Evolutionary conservation across 1,284 basidiomycete species (phyloP).

Genomic region (Xerocomus nothofagi): DNA sequence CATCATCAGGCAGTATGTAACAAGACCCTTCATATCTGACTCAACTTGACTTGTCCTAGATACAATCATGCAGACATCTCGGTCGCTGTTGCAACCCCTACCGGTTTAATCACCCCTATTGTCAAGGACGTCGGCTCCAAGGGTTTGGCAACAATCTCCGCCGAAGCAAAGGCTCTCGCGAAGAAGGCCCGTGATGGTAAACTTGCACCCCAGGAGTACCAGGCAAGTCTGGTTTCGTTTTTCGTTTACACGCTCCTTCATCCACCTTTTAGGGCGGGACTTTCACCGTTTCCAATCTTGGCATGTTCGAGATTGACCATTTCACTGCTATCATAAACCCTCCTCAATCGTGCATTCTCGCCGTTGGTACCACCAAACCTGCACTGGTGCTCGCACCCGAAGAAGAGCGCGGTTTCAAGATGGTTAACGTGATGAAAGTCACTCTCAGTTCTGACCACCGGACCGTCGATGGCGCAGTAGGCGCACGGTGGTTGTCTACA

Average conservation of each 20-base stretch:
- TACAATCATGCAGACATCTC: constrained; percentile 98
- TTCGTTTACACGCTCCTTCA: constrained; percentile 6
- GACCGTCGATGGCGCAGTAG: constrained; percentile 91
- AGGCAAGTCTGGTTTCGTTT: constrained; percentile 46
- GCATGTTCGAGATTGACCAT: constrained; percentile 94
- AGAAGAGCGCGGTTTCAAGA: constrained; percentile 92
- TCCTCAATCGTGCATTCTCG: constrained; percentile 97
- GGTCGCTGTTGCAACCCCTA: constrained; percentile 95
- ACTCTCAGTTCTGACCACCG: constrained; percentile 96
- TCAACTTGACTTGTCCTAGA: constrained; percentile 41
- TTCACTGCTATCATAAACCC: constrained; percentile 99
- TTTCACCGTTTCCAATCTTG: constrained; percentile 99
- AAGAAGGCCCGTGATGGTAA: constrained; percentile 97
- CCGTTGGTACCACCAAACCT: constrained; percentile 87
- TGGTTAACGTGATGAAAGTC: constrained; percentile 91
- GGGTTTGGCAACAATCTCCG: constrained; percentile 90
- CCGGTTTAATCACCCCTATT: constrained; percentile 97
- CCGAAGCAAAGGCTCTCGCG: constrained; percentile 90
- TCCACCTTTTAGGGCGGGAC: constrained; percentile 74
- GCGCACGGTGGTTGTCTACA: constrained; percentile 86
- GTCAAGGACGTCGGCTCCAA: constrained; percentile 91
- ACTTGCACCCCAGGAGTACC: constrained; percentile 94
- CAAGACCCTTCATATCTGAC: not conserved
- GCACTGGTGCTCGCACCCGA: constrained; percentile 88
- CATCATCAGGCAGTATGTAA: constrained; percentile 85